Evolutionary conservation across 768 basidiomycete genomes (phyloP), one percentile per base, ranked within the genome.

Genomic region (Lentinula boryana): DNA sequence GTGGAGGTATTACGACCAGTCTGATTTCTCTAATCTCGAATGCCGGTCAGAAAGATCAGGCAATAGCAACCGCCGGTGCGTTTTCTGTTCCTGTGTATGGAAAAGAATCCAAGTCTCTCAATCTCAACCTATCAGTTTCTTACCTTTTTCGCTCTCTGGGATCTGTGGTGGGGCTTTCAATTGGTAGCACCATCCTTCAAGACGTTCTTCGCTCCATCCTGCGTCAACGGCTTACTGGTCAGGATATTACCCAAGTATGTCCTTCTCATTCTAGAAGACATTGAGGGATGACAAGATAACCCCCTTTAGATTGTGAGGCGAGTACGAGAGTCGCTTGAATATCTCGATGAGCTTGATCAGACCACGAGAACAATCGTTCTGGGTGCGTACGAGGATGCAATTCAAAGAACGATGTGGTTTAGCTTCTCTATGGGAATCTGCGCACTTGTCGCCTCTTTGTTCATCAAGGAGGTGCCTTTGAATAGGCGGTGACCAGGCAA

Each of bases 61-160:
- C 85, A 7, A 81, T 86, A 41, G 84, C 85, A 1, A 88, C 84
- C 9, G 85, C 85, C 40, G 82, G 85, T 82, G 40, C 5, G 75
- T 63, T 12, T 8, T 55, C 31, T 33, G n/a, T n/a, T n/a, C n/a
- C n/a, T n/a, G n/a, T n/a, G 52, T 7, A 12, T 23, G 27, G 44
- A 21, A 12, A 7, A 13, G 38, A 31, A 13, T 3, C 58, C 10
- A 35, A n/a, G 18, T 50, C 9, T 53, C 13, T 60, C 27, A 36
- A 56, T 5, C 27, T 27, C 50, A 32, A 7, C 10, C 12, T 9
- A 18, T 6, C 64, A 85, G 85, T 83, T 1, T 85, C 84, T 0
- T 86, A 86, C 67, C 83, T 88, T 38, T 87, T 87, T 75, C 82
- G 85, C 38, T 85, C 85, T 2, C 68, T 87, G 12, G 85, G 85